Conservation (phyloP, 352 stramenopile genomes). For the Globisporangium barbulae region DNA sequence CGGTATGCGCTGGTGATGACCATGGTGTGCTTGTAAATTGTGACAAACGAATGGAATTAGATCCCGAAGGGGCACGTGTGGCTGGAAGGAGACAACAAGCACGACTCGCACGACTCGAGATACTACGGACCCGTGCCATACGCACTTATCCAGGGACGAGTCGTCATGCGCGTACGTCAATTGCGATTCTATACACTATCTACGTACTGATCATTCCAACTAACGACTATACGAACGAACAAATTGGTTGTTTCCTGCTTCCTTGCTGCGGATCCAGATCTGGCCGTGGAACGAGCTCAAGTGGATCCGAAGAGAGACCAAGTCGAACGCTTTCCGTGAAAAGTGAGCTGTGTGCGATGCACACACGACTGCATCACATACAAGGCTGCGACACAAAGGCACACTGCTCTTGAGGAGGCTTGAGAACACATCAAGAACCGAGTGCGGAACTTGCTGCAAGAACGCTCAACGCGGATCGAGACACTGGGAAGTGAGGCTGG, state of each 20-base stretch:
- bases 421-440: no score
- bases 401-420: no score
- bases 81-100: conserved; percentile 97
- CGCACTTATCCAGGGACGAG: conserved; percentile 86
- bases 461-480: neutral
- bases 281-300: conserved; percentile 76
- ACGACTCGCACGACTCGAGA: conserved; percentile 94
- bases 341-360: conserved; percentile 24
- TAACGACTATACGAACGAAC: neutral
- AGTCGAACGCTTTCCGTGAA: conserved; percentile 54
- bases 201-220: neutral
- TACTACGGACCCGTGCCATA: conserved; percentile 95
- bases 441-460: no score
- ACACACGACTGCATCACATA: neutral
- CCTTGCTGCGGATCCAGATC: conserved; percentile 39
- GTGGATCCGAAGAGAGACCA: conserved; percentile 50
- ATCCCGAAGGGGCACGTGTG: conserved; percentile 93
- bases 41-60: conserved; percentile 16
- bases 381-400: neutral
- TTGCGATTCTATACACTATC: conserved; percentile 10
- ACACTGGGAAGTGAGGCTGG: neutral
- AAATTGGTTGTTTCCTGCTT: neutral
- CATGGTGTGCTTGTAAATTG: conserved; percentile 2
- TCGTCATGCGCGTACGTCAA: conserved; percentile 81
- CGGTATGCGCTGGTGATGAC: neutral